Conservation (phyloP, 208 protist genomes). For the Leishmania aethiopica region DNA sequence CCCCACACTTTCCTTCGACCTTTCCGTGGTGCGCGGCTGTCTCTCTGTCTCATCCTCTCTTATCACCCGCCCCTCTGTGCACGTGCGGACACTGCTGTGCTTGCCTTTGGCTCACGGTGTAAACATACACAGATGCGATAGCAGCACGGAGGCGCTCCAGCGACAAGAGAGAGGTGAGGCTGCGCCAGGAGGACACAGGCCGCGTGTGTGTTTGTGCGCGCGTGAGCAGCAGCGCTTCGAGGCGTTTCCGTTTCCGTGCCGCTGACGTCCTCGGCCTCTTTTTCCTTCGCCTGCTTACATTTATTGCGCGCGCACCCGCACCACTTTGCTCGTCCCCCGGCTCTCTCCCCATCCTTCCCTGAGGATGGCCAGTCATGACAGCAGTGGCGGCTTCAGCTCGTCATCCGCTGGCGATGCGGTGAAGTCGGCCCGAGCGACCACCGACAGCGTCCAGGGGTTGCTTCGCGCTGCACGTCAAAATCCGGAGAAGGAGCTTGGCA, state of each 20-base stretch:
- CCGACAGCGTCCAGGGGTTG: conserved; percentile 34
- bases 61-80: neutral
- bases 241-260: neutral
- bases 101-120: neutral
- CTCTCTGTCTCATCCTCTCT: neutral
- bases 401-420: conserved; percentile 48
- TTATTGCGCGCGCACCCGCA: no score
- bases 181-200: neutral
- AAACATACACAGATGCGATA: neutral
- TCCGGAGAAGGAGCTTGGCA: conserved; percentile 69
- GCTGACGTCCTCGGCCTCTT: neutral
- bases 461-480: conserved; percentile 45
- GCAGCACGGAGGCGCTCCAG: neutral
- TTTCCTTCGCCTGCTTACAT: no score
- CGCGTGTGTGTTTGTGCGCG: neutral
- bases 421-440: conserved; percentile 36
- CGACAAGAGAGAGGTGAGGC: neutral
- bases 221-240: neutral
- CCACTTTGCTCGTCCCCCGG: neutral
- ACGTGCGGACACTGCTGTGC: neutral
- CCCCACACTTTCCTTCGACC: neutral
- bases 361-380: neutral
- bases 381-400: conserved; percentile 1
- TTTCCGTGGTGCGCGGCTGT: neutral
- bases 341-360: neutral